Conservation (phyloP, 441 rosid genomes). For the Isatis lusitanica region DNA sequence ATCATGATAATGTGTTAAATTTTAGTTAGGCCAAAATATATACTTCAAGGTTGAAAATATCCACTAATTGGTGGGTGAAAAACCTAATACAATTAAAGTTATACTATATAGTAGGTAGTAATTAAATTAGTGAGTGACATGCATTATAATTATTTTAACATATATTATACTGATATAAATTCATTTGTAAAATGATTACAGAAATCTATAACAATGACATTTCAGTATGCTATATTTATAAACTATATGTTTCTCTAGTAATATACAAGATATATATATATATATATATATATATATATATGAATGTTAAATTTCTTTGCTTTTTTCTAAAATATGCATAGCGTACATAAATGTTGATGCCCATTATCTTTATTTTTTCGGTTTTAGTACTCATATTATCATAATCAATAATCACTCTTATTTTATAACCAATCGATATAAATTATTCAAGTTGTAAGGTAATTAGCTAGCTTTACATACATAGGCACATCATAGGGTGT, state of each 20-base stretch:
- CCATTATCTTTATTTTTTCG: neutral
- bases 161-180: too few species aligned
- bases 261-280: too few species aligned
- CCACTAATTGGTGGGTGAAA: too few species aligned
- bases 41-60: neutral
- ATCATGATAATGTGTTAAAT: neutral
- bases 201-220: too few species aligned
- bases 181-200: too few species aligned
- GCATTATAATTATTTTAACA: too few species aligned
- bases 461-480: slow-evolving; percentile 23
- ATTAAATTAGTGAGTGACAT: too few species aligned
- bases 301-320: neutral
- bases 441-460: slow-evolving; percentile 3
- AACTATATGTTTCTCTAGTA: too few species aligned
- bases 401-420: neutral
- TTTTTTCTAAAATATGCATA: neutral
- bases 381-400: neutral
- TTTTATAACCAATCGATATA: neutral
- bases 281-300: too few species aligned
- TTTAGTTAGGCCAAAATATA: neutral
- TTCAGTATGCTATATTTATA: too few species aligned
- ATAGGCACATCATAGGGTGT: slow-evolving; percentile 28
- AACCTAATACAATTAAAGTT: too few species aligned
- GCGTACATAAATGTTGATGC: neutral
- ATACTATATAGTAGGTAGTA: too few species aligned